Percentiles rank a stretch among this genome's conserved stretches.
Evolutionary conservation across 495 filamentous ascomycete genomes (phyloP).

Genomic region (Chaetomidium leptoderma): DNA sequence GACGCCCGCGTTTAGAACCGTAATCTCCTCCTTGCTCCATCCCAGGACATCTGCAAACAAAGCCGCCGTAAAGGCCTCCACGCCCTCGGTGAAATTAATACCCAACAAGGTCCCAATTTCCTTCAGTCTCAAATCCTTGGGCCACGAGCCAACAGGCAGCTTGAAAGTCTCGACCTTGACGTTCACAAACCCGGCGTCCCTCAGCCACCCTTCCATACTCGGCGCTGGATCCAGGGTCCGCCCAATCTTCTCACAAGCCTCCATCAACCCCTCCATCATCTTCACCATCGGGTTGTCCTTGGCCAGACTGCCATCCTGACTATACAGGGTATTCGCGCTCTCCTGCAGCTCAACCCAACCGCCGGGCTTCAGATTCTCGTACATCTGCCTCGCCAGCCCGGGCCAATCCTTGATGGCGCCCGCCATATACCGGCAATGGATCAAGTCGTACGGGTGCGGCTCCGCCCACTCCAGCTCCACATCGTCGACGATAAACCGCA

Average conservation of each 20-base stretch:
- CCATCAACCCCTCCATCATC: slow-evolving; percentile 35
- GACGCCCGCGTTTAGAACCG: slow-evolving; percentile 26
- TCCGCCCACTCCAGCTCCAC: slow-evolving; percentile 54
- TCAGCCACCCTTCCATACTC: slow-evolving; percentile 24
- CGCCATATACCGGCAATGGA: slow-evolving; percentile 50
- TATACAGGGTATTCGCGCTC: slow-evolving; percentile 32
- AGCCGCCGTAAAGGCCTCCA: slow-evolving; percentile 30
- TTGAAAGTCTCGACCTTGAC: slow-evolving; percentile 32
- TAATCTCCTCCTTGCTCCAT: slow-evolving; percentile 33
- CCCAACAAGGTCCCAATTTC: slow-evolving; percentile 43
- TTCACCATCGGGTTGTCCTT: slow-evolving; percentile 35
- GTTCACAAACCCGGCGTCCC: slow-evolving; percentile 38
- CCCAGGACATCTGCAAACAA: slow-evolving; percentile 33
- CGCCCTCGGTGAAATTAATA: slow-evolving; percentile 32
- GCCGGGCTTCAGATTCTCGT: slow-evolving; percentile 44
- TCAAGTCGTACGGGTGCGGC: slow-evolving; percentile 48
- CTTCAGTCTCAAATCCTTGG: slow-evolving; percentile 44
- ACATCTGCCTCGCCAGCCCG: slow-evolving; percentile 43
- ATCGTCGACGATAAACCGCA: slow-evolving; percentile 51
- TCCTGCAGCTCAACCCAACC: slow-evolving; percentile 52
- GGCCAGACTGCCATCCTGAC: slow-evolving; percentile 36
- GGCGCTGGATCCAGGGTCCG: slow-evolving; percentile 22
- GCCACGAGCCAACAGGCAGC: slow-evolving; percentile 44
- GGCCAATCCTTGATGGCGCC: slow-evolving; percentile 49
- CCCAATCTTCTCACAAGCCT: slow-evolving; percentile 32